Percentiles rank a stretch among this genome's conserved stretches.
phyloP scores from a whole-genome alignment of 495 filamentous ascomycete species.

The Amorphotheca resinae region DNA sequence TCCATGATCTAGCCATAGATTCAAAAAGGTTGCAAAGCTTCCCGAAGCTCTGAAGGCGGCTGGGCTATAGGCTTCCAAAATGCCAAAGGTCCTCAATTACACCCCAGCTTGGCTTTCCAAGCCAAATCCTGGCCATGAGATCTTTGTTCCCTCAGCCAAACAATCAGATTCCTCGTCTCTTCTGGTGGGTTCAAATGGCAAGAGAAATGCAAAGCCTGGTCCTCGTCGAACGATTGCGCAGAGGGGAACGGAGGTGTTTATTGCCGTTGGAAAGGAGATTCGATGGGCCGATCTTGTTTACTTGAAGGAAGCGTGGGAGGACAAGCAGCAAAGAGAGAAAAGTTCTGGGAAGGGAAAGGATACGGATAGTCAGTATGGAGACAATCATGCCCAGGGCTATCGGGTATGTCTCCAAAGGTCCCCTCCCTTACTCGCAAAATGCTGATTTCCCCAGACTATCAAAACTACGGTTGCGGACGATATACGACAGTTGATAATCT shows the following conservation, averaged over 20 bases:
- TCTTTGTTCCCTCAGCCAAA: constrained; percentile 36
- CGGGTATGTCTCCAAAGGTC: constrained; percentile 28
- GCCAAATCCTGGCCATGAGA: constrained; percentile 56
- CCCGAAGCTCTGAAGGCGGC: constrained; percentile 2
- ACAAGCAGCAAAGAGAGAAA: constrained; percentile 29
- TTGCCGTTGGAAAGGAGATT: constrained; percentile 72
- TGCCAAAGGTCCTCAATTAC: constrained; percentile 72
- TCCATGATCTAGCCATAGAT: constrained; percentile 9
- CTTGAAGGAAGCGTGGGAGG: constrained; percentile 58
- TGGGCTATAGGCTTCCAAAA: constrained; percentile 25
- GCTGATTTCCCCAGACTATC: constrained; percentile 40
- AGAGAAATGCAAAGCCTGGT: constrained; percentile 32
- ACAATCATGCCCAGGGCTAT: constrained; percentile 28
- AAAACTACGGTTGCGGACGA: constrained; percentile 58
- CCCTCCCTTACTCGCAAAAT: constrained; percentile 5
- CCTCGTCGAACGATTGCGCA: constrained; percentile 58
- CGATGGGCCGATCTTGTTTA: constrained; percentile 69
- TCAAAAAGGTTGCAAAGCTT: constrained; percentile 4
- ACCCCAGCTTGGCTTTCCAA: constrained; percentile 73
- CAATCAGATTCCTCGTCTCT: constrained; percentile 15
- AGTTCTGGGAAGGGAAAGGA: constrained; percentile 12
- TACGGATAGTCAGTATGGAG: constrained; percentile 18
- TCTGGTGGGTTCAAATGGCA: constrained; percentile 27
- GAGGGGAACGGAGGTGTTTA: constrained; percentile 69
- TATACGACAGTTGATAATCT: constrained; percentile 71